These are phyloP conservation scores for Fusarium sp. DNA, from an alignment of 2,329 filamentous ascomycete genomes.

Conservation along the genomic window DNA sequence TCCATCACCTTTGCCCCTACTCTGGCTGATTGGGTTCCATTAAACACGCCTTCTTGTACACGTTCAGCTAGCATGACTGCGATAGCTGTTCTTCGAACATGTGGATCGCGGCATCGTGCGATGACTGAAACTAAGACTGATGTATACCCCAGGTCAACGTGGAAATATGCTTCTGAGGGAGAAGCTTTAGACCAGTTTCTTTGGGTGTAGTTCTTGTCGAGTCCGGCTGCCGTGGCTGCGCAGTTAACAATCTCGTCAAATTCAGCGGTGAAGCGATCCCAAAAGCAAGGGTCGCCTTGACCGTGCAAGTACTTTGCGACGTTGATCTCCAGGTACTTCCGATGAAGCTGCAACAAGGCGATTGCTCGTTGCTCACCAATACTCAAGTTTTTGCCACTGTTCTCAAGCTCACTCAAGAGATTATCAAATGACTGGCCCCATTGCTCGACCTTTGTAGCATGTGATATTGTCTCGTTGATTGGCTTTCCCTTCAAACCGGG, in stretches of 20 bases:
- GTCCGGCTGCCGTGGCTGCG: neutral
- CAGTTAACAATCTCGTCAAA: constrained; percentile 2
- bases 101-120: constrained; percentile 16
- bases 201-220: neutral
- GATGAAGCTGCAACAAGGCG: constrained; percentile 16
- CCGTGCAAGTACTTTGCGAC: constrained; percentile 9
- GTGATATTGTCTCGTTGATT: neutral
- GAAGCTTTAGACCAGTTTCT: neutral
- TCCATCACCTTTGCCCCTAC: constrained; percentile 18
- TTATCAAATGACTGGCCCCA: constrained; percentile 7
- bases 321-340: constrained; percentile 13
- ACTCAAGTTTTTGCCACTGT: accelerated
- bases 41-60: constrained; percentile 17
- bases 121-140: constrained; percentile 10
- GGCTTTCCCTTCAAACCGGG: constrained; percentile 15
- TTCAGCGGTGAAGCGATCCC: constrained; percentile 7
- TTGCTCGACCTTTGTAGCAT: neutral
- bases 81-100: constrained; percentile 3
- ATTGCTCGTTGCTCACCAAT: neutral
- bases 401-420: neutral
- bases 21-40: neutral
- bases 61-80: constrained; percentile 14
- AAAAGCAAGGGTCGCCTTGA: constrained; percentile 22
- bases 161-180: neutral
- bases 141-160: constrained; percentile 18